phyloP scores from a whole-genome alignment of 306 rosid species.

The Glycine latifolia region DNA sequence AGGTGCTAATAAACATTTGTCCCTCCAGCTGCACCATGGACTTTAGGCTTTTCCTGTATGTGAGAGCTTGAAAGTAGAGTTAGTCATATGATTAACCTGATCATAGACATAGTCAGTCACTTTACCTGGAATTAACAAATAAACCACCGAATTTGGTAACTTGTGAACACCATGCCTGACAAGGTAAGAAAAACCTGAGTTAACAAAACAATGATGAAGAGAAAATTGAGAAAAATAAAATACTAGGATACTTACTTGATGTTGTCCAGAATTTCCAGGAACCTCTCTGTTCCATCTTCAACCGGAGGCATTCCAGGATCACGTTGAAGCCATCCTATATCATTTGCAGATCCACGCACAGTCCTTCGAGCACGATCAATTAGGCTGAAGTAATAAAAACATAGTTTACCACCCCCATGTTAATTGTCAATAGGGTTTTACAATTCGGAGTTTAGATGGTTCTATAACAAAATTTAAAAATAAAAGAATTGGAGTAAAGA shows the following conservation, averaged over 20 bases:
- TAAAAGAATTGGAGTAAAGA: conserved; percentile 1
- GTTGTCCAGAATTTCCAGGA: conserved; percentile 73
- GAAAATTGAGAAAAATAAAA: conserved; percentile 38
- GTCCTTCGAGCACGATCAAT: conserved; percentile 86
- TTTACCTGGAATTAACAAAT: conserved; percentile 93
- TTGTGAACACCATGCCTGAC: conserved; percentile 93
- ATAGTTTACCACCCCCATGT: conserved; percentile 34
- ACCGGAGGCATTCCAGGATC: conserved; percentile 83
- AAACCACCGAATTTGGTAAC: conserved; percentile 89
- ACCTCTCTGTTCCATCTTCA: conserved; percentile 90
- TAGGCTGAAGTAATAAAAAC: conserved; percentile 64
- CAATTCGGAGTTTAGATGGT: conserved; percentile 27
- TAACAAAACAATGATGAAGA: conserved; percentile 25
- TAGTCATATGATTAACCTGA: conserved; percentile 16
- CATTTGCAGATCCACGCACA: conserved; percentile 93
- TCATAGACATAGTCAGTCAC: conserved; percentile 27
- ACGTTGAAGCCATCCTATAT: conserved; percentile 95
- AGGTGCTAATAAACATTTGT: conserved; percentile 36
- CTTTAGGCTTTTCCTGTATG: conserved; percentile 11
- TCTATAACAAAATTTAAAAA: neutral
- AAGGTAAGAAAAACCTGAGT: conserved; percentile 44
- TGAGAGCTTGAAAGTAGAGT: neutral
- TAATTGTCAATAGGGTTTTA: conserved; percentile 20
- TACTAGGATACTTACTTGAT: conserved; percentile 62
- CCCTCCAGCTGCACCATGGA: conserved; percentile 23